phyloP scores from a whole-genome alignment of 768 basidiomycete genomes.

The Dentipellis fragilis region DNA sequence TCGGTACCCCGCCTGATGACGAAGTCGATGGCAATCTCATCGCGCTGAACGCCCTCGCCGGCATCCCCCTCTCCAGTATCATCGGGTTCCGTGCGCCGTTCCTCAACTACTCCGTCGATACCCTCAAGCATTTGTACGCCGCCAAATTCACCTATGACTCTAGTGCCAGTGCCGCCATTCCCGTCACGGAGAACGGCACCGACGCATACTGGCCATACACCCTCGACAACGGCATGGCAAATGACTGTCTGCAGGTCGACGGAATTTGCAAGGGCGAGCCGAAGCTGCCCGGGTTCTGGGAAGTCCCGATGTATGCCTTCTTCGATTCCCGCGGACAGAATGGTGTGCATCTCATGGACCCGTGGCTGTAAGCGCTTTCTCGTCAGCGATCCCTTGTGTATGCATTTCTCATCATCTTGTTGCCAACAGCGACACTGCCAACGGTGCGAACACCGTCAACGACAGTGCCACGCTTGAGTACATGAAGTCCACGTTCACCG shows the following conservation, averaged over 20 bases:
- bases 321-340: slow-evolving; percentile 48
- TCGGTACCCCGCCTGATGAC: slow-evolving; percentile 46
- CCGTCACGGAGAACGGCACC: slow-evolving; percentile 54
- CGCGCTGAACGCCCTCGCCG: slow-evolving; percentile 68
- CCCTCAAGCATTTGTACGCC: slow-evolving; percentile 43
- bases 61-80: slow-evolving; percentile 58
- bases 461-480: slow-evolving; percentile 58
- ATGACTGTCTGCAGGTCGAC: slow-evolving; percentile 52
- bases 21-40: slow-evolving; percentile 75
- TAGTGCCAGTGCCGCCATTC: slow-evolving; percentile 45
- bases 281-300: slow-evolving; percentile 71
- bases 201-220: slow-evolving; percentile 84
- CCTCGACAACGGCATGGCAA: slow-evolving; percentile 70
- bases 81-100: slow-evolving; percentile 71
- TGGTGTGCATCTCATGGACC: slow-evolving; percentile 72
- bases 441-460: slow-evolving; percentile 39
- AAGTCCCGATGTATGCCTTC: slow-evolving; percentile 75
- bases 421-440: slow-evolving; percentile 37
- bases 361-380: slow-evolving; percentile 51
- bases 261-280: slow-evolving; percentile 61
- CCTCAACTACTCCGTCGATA: slow-evolving; percentile 56
- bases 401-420: background rate
- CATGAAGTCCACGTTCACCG: slow-evolving; percentile 66
- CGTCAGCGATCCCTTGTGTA: background rate
- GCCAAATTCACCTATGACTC: slow-evolving; percentile 69